Evolutionary conservation across 2,329 filamentous ascomycete species (phyloP), one percentile per base, ranked within the genome.

Genomic region (Neonectria magnoliae): DNA sequence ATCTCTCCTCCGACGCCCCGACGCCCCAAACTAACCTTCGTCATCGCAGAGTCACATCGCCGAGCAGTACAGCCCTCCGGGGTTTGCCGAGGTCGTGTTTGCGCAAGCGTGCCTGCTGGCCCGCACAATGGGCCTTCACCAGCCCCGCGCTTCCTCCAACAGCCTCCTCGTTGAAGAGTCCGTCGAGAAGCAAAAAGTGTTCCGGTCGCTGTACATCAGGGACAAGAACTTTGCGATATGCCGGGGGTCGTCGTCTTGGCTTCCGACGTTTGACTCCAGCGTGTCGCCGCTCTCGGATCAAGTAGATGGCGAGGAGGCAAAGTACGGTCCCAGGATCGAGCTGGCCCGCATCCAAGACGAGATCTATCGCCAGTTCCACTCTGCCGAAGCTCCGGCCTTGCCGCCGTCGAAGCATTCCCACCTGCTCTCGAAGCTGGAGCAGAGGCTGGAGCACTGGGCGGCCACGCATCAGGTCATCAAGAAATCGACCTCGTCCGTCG

Each of bases 91-190:
- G 41, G 41, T 73, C 1, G 58, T 74, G 9, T 74, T 74, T 38
- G 71, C 72, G 29, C 72, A 74, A 38, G 72, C 72, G 7, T 74
- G 72, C 20, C 52, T 71, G 4, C 55, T 74, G 33, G 72, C 72
- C 36, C 68, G 72, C 6, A 74, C 67, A 8, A 74, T 74, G 71
- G 72, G 72, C 0, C 69, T 74, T 42, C 71, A 74, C 58, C 72
- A 73, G 14, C 56, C 50, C 18, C 54, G 57, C n/a, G 66, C 70
- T 16, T 65, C 61, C 20, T 53, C 45, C 8, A 60, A 51, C 9
- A 48, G 56, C 16, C 18, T 50, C 0, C 25, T 57, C 2, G 45
- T 65, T 1, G 72, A 71, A 20, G 62, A 67, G 1, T 50, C 60
- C 5, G 20, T 70, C 3, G 72, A 74, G 59, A 64, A 66, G 27